Evolutionary conservation across 257 asterid species (phyloP), one percentile per base, ranked within the genome.

Genomic region (Parsonsia alboflavescens): DNA sequence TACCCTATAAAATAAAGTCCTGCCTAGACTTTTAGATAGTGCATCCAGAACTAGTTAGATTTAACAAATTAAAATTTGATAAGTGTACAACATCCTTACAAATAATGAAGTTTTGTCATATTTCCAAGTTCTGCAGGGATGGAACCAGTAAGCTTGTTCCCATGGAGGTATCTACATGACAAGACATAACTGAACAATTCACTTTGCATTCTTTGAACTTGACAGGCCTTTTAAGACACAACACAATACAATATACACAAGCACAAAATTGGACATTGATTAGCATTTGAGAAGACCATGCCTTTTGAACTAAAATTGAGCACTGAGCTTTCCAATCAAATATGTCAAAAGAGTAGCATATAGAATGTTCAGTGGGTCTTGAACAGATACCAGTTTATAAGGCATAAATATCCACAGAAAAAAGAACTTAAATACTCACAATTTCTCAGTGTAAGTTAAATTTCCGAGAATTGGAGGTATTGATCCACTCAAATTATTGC

Each of bases 71-170:
- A 42, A 0, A 17, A 61, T 10, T 36, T 33, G 12, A n/a, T 11
- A n/a, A 39, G 24, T 22, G 10, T 22, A 76, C 9, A 48, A 22
- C 24, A 22, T 30, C 52, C 83, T 19, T 86, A 95, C 98, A 95
- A 77, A 78, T 92, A 95, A 81, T 95, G 99, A 48, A 95, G 96
- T 77, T 90, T 95, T 17, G 99, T 72, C 99, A 95, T 95, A 82
- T 95, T 92, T 62, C 99, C 99, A 11, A 95, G 96, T 86, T 95
- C 97, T 0, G 98, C 73, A 39, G 98, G 98, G 72, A 95, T 89
- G 26, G 98, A 80, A 11, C 99, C 98, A 36, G 92, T 87, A 50
- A 95, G 88, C 82, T 78, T 88, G 91, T 95, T 95, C 42, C 93
- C 94, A 49, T 95, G 99, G 74, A 95, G 91, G 80, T 95, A 95